A percentile compares a stretch with the other conserved stretches of the same genome.
phyloP scores from a whole-genome alignment of 192 early-diverging fungal genomes.

The Backusella sp. region DNA sequence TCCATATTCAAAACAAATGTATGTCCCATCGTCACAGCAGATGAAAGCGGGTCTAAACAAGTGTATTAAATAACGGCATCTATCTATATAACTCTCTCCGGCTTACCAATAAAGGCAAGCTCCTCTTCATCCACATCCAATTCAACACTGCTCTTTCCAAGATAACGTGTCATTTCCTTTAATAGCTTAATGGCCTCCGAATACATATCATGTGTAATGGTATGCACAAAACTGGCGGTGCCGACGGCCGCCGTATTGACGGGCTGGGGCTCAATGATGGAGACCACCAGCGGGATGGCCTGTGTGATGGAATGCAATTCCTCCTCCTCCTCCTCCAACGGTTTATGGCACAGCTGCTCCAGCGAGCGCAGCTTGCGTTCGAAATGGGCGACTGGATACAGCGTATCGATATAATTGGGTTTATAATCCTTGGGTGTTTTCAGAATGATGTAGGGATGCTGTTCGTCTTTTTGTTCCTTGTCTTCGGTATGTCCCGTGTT shows the following conservation, averaged over 20 bases:
- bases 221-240: not conserved
- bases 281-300: constrained; percentile 20
- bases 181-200: constrained; percentile 26
- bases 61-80: not conserved
- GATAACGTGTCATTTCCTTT: constrained; percentile 13
- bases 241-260: not conserved
- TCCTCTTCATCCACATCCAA: constrained; percentile 33
- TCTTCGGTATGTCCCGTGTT: constrained; percentile 4
- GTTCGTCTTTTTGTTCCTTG: not conserved
- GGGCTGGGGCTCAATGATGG: constrained; percentile 16
- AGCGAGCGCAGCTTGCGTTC: constrained; percentile 33
- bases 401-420: constrained; percentile 27
- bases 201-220: constrained; percentile 31
- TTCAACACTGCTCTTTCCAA: constrained; percentile 24
- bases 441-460: not conserved
- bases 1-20: constrained; percentile 21
- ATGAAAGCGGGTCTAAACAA: not conserved
- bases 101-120: not conserved
- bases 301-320: not conserved
- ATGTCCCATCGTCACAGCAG: constrained; percentile 16
- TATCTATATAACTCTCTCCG: not conserved
- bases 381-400: constrained; percentile 31
- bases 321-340: not conserved
- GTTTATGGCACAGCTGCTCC: constrained; percentile 32
- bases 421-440: constrained; percentile 15